Base-by-base conservation (phyloP, 2,329 filamentous ascomycete species). In the Byssochlamys sp. region DNA sequence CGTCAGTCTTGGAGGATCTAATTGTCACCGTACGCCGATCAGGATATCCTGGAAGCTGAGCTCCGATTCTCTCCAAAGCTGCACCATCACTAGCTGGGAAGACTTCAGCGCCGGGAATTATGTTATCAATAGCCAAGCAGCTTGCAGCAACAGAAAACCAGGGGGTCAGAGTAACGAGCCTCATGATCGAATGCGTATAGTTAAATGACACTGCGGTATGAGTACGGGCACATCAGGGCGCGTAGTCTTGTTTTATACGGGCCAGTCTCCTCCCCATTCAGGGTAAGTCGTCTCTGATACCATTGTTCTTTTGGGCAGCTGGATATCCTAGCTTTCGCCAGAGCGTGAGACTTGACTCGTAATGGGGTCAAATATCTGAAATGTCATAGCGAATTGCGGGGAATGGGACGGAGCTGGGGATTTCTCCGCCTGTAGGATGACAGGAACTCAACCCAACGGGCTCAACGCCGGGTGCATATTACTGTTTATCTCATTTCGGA, bases 1-100 rank as follows among this genome's bases (percentile, higher is more conserved):
- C 57, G 2, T 69, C 69, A 52, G 70, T 53, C 39, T 24, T 24
- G n/a, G 39, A 45, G 14, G 39, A 2, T 19, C 39, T 45, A 7
- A 45, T 45, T 24, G 39, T 45, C 39, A 45, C 39, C 1, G 39
- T 45, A 19, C 39, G 39, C 2, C 39, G 14, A 14, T 45, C 9
- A 19, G 39, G 39, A 19, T 45, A 4, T 19, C 39, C n/a, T 45
- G 14, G 39, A 19, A 19, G 6, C n/a, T 45, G 39, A 45, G 39
- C 39, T 7, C 39, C 39, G 5, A 45, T 45, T 19, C 14, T 45
- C n/a, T 14, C 9, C n/a, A 45, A 14, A 45, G 39, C 39, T 7
- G 39, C 39, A 7, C 14, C 9, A 45, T 45, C 39, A 45, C 5
- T 45, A 3, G 39, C 39, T 45, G 14, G 14, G 9, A 45, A 19